Percentiles rank a stretch among this genome's conserved stretches.
Conservation (phyloP, 352 stramenopile genomes). For the Phytophthora macrochlamydospora region DNA sequence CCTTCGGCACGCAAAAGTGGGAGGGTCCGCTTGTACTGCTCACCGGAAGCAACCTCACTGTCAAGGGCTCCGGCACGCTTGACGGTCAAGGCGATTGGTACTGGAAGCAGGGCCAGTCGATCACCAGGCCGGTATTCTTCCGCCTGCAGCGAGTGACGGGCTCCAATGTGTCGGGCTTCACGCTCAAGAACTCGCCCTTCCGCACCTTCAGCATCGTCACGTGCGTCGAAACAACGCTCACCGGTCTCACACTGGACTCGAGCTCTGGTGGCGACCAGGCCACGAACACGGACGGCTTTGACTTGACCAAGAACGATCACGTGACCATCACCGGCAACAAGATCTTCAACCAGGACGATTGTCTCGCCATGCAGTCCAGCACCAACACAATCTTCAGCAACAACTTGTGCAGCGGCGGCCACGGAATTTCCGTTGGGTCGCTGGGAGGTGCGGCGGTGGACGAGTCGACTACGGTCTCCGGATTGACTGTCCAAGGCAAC, state of each 20-base stretch:
- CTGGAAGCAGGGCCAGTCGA: conserved; percentile 23
- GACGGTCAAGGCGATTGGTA: conserved; percentile 32
- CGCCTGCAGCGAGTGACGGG: conserved; percentile 13
- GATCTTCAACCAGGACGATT: conserved; percentile 24
- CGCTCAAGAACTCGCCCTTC: conserved; percentile 27
- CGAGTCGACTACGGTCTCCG: conserved; percentile 18
- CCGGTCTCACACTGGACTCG: conserved; percentile 30
- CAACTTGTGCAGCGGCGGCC: conserved; percentile 16
- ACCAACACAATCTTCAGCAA: conserved; percentile 24
- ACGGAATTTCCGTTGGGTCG: conserved; percentile 40
- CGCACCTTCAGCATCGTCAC: conserved; percentile 31
- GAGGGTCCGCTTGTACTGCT: conserved; percentile 28
- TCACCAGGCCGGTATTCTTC: conserved; percentile 12
- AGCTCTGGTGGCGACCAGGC: conserved; percentile 23
- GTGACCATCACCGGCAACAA: conserved; percentile 30
- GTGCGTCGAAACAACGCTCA: conserved; percentile 17
- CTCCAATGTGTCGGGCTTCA: conserved; percentile 38
- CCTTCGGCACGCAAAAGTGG: conserved; percentile 37
- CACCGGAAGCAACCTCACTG: conserved; percentile 7
- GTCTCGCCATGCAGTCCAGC: conserved; percentile 34
- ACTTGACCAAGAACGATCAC: conserved; percentile 24
- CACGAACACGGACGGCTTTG: conserved; percentile 45
- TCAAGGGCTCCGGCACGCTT: conserved; percentile 32
- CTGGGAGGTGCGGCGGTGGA: conserved; percentile 23
- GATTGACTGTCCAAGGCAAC: conserved; percentile 32